phyloP scores from a whole-genome alignment of 1,284 basidiomycete species.

The Cutaneotrichosporon sp. region DNA sequence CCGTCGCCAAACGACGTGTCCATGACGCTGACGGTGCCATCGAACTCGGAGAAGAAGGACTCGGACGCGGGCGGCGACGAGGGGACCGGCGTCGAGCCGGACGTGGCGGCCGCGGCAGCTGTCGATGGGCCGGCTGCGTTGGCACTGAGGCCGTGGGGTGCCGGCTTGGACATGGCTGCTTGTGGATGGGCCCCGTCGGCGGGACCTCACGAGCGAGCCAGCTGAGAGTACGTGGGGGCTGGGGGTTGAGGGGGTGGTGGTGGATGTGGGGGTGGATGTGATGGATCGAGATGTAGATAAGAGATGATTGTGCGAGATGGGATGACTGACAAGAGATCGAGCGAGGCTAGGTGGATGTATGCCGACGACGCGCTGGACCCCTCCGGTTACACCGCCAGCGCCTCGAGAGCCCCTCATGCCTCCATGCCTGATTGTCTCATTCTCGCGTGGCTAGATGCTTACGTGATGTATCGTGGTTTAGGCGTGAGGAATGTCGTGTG shows the following conservation, averaged over 20 bases:
- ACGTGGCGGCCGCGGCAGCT: conserved; percentile 1
- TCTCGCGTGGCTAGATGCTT: not conserved
- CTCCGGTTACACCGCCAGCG: not conserved
- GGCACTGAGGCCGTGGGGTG: conserved; percentile 13
- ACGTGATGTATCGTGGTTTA: not conserved
- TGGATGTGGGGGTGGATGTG: not conserved
- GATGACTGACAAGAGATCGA: not conserved
- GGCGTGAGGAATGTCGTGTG: not conserved
- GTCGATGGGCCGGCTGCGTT: conserved; percentile 6
- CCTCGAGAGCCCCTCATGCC: no score
- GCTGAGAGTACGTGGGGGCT: not conserved
- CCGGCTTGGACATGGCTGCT: conserved; percentile 33
- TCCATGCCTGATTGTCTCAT: not conserved
- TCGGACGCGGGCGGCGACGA: conserved; percentile 49
- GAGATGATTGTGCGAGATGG: not conserved
- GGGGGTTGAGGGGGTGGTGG: not conserved
- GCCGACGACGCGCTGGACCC: not conserved
- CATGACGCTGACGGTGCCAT: conserved; percentile 47
- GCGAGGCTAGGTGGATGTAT: not conserved
- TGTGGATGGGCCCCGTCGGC: not conserved
- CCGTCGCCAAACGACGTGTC: conserved; percentile 38
- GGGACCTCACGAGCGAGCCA: not conserved
- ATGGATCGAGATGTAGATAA: not conserved
- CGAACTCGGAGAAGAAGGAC: conserved; percentile 48
- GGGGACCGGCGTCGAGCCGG: conserved; percentile 29